phyloP scores from a whole-genome alignment of 2,329 filamentous ascomycete species.

The Cladosporium velox region DNA sequence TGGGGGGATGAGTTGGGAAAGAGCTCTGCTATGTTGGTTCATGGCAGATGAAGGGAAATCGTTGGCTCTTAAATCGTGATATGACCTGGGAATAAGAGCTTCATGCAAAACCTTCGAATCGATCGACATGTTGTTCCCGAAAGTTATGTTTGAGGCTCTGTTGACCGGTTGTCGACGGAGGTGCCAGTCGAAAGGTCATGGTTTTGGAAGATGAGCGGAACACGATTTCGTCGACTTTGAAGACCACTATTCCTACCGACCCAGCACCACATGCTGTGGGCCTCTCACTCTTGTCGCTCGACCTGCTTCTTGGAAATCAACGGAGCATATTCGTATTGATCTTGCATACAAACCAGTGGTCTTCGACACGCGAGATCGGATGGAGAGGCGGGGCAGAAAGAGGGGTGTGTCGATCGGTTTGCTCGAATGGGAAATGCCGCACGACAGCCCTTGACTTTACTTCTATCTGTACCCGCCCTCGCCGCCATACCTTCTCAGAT shows the following conservation, averaged over 20 bases:
- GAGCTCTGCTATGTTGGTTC: neutral
- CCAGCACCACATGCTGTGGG: neutral
- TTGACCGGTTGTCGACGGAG: neutral
- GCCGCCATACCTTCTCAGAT: neutral
- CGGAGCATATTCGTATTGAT: neutral
- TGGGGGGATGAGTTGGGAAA: neutral
- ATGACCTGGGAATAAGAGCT: constrained; percentile 4
- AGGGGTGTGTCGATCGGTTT: neutral
- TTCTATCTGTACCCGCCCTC: neutral
- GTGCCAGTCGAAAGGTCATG: neutral
- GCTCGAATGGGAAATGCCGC: neutral
- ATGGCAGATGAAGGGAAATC: no score
- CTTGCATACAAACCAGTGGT: neutral
- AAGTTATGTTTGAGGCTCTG: neutral
- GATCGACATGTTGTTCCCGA: constrained; percentile 15
- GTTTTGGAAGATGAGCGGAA: neutral
- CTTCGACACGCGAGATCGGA: neutral
- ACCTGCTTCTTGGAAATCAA: neutral
- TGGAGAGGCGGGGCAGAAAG: neutral
- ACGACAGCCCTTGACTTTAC: neutral
- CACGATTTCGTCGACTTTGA: neutral
- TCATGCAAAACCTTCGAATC: neutral
- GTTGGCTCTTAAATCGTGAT: neutral
- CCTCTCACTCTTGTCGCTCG: neutral
- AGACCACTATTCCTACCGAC: neutral